Evolutionary conservation across 768 basidiomycete genomes (phyloP).

Genomic region (Dacryopinax primogenitus): DNA sequence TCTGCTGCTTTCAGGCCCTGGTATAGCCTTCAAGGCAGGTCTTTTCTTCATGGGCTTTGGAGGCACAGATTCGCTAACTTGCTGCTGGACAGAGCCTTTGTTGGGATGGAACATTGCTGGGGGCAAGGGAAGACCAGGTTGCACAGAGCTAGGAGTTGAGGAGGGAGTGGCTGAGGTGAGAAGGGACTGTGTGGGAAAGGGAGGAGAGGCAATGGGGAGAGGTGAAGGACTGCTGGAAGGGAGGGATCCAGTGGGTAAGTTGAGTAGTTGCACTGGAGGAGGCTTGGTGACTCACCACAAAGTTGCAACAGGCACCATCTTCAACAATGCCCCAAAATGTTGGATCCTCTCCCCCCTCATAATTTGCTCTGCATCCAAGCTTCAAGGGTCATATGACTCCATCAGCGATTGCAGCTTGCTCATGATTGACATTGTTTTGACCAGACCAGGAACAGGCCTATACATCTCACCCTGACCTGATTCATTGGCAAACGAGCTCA

Average conservation of each 20-base stretch:
- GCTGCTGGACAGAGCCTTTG: no score
- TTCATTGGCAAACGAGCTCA: no score
- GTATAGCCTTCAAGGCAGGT: neutral
- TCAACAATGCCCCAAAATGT: neutral
- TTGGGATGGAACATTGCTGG: neutral
- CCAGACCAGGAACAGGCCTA: neutral
- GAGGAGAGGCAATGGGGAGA: neutral
- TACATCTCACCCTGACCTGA: no score
- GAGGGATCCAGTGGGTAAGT: neutral
- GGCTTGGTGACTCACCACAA: neutral
- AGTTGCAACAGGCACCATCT: neutral
- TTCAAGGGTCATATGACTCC: neutral
- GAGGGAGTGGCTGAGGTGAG: neutral
- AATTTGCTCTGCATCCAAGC: neutral
- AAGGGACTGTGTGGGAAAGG: neutral
- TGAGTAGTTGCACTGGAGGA: neutral
- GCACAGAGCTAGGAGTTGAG: neutral
- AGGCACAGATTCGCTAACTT: neutral
- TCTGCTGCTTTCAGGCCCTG: no score
- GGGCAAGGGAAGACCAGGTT: neutral
- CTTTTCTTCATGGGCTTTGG: neutral
- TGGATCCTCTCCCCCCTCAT: neutral
- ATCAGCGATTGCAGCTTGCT: neutral
- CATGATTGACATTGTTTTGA: neutral
- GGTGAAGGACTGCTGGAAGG: neutral